phyloP scores from a whole-genome alignment of 2,329 filamentous ascomycete species.

The Cladosporium sp. region DNA sequence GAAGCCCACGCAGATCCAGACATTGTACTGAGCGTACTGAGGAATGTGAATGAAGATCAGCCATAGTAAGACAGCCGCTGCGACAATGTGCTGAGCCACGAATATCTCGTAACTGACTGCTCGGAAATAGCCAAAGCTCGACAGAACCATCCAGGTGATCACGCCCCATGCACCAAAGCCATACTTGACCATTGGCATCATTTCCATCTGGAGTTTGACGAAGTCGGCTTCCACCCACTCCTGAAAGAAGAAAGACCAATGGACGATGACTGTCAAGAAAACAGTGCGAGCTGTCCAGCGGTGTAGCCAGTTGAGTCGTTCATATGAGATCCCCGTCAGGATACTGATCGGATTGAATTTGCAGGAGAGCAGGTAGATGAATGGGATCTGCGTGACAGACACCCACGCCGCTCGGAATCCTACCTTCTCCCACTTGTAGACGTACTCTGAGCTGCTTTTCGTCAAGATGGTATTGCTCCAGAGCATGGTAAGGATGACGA shows the following conservation, averaged over 20 bases:
- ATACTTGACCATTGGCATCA: conserved; percentile 46
- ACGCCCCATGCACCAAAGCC: conserved; percentile 52
- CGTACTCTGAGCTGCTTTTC: conserved; percentile 23
- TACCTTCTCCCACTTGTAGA: conserved; percentile 51
- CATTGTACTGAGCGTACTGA: conserved; percentile 25
- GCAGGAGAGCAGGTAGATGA: conserved; percentile 52
- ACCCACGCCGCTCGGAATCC: conserved; percentile 67
- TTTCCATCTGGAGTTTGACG: conserved; percentile 44
- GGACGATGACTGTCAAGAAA: conserved; percentile 51
- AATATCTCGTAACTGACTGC: conserved; percentile 52
- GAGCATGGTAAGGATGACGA: conserved; percentile 25
- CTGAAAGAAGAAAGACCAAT: conserved; percentile 52
- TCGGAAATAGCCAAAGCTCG: conserved; percentile 48
- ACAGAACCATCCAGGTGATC: conserved; percentile 49
- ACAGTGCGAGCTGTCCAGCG: conserved; percentile 49
- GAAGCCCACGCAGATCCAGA: conserved; percentile 28
- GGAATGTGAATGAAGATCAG: conserved; percentile 49
- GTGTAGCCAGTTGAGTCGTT: conserved; percentile 51
- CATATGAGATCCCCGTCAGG: conserved; percentile 46
- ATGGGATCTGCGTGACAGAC: conserved; percentile 59
- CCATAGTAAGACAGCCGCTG: conserved; percentile 46
- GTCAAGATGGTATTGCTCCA: conserved; percentile 29
- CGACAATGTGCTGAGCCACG: conserved; percentile 51
- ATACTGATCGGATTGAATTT: conserved; percentile 45
- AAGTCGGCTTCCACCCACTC: conserved; percentile 51